Percentiles rank a stretch among this genome's conserved stretches.
phyloP scores from a whole-genome alignment of 345 rosid species.

The Turritis glabra region DNA sequence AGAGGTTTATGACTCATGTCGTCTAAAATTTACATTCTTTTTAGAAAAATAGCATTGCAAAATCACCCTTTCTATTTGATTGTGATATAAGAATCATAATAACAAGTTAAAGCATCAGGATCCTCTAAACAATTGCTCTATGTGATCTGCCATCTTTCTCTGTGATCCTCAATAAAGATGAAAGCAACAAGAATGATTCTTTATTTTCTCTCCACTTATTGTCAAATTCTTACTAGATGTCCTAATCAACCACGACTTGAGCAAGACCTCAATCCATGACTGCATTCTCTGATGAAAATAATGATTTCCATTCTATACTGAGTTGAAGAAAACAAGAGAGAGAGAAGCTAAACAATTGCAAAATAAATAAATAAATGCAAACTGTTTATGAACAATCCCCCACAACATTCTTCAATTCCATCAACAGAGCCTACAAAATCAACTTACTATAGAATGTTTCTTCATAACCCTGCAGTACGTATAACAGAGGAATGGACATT shows the following conservation, averaged over 20 bases:
- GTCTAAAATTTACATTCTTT: not conserved
- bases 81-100: not conserved
- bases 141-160: not conserved
- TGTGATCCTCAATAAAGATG: slow-evolving; percentile 1
- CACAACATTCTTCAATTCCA: slow-evolving; percentile 5
- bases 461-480: not conserved
- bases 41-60: not conserved
- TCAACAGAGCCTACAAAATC: slow-evolving; percentile 15
- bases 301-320: not conserved
- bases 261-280: slow-evolving; percentile 5
- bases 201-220: not conserved
- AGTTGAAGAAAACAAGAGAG: not conserved
- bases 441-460: slow-evolving; percentile 1
- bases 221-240: not conserved
- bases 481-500: not conserved
- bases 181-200: not conserved
- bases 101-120: not conserved
- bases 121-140: not conserved
- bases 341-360: not conserved
- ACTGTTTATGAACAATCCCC: slow-evolving; percentile 11
- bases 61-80: not conserved
- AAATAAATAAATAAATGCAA: not conserved
- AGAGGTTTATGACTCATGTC: not conserved
- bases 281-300: slow-evolving; percentile 10
- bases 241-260: not conserved